Base-by-base conservation (phyloP, 371 early-diverging fungal species). In the Antonospora locustae region DNA sequence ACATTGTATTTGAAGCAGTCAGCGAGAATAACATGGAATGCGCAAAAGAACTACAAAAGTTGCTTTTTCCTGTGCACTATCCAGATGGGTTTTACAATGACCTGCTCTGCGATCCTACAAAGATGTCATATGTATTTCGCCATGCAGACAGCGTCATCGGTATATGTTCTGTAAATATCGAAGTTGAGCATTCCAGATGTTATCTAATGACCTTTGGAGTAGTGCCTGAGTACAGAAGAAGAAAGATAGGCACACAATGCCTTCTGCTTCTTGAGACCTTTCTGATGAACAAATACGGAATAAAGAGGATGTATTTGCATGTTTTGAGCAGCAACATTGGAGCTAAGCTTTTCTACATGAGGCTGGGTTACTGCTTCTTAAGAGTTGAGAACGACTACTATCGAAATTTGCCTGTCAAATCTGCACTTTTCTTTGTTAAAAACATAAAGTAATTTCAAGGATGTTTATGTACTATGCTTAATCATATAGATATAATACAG, bases 171-270 rank as follows among this genome's bases (percentile, higher is more conserved):
- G n/a, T n/a, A n/a, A n/a, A n/a, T n/a, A 41, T 43, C 37, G 23
- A 2, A 29, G 23, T 54, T 19, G 6, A 24, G 32, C 29, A 43
- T 3, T 24, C 9, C 2, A 28, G 28, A 29, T 39, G 39, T 45
- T 54, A 54, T 43, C 3, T 54, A 3, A 54, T 54, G 54, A 54
- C 54, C 19, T 45, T 54, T 54, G 54, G 54, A 1, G 37, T 54
- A 22, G 11, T 54, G 4, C 12, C 2, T 7, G 5, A 3, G 3
- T 54, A 54, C 32, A 40, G 54, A 34, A 28, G 24, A 2, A 7
- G 9, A 5, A 44, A 44, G 5, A 2, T 54, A 14, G 54, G 54
- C 2, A 28, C 22, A 19, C 2, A 4, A 30, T 28, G 41, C 14
- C 14, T 54, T n/a, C 3, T 3, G 1, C 7, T 54, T 12, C 5